Evolutionary conservation across 768 basidiomycete species (phyloP), one percentile per base, ranked within the genome.

Genomic region (Naematelia aurantialba): DNA sequence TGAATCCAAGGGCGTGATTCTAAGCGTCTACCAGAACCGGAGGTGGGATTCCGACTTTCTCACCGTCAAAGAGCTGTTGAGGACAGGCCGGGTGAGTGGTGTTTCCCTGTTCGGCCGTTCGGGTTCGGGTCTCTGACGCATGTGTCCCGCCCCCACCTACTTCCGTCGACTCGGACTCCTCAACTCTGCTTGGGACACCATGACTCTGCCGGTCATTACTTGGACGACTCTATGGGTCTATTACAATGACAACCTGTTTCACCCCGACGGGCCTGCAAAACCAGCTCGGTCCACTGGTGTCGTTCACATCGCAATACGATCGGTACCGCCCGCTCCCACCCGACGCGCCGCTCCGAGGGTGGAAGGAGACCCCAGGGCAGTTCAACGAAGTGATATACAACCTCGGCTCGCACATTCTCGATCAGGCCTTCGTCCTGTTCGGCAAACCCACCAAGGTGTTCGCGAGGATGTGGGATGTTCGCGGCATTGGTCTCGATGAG

Each of bases 321-420:
- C 72, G 89, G 44, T 89, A 84, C 79, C 83, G 87, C 30, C 80
- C 81, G 24, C 80, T 77, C 1, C 60, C 71, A 1, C 55, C 62
- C 11, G 39, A 67, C 3, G 56, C 12, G 17, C 42, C 47, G 21
- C 21, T 22, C 10, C 48, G 26, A 39, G 5, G 34, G 0, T 94
- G 90, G 91, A 91, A 91, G 75, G 89, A 91, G 59, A 75, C 82
- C 27, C 79, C 83, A 1, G 79, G 80, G 0, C 84, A 85, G 21
- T 85, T 82, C 19, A 82, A 82, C 47, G 88, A 89, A 3, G 80
- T 83, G 25, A 83, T 85, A 1, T 92, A 85, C 73, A 89, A 92
- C 73, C 81, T 92, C 21, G 89, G 88, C 3, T 78, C 87, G 5
- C 89, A 92, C 74, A 80, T 90, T 66, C 83, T 91, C 63, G 89